Conservation (phyloP, 345 rosid species). For the Salix purpurea region DNA sequence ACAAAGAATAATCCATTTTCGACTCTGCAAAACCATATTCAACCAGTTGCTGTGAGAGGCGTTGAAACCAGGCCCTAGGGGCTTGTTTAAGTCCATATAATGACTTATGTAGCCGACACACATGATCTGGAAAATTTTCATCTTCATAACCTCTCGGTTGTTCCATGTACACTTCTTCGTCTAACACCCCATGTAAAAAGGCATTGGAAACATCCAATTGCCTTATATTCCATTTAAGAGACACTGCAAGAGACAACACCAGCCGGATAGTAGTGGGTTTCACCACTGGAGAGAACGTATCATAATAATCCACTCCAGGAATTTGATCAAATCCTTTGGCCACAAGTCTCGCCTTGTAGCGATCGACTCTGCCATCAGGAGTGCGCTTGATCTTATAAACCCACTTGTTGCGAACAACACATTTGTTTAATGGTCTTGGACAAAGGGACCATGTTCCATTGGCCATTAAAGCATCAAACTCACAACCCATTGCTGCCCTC, state of each 20-base stretch:
- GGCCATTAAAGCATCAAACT: no score
- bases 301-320: no score
- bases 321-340: no score
- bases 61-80: background rate
- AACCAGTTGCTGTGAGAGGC: no score
- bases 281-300: no score
- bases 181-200: rapidly evolving
- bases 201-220: background rate
- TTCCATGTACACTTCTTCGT: no score
- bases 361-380: no score
- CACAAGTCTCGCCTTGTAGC: no score
- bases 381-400: background rate
- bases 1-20: no score
- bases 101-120: background rate
- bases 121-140: background rate
- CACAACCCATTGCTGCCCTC: no score
- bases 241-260: background rate
- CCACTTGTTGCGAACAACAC: background rate
- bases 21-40: rapidly evolving
- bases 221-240: background rate
- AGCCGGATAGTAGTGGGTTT: no score
- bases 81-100: background rate
- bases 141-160: background rate
- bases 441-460: background rate
- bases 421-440: background rate